A percentile compares a stretch with the other conserved stretches of the same genome.
Evolutionary conservation across 495 filamentous ascomycete species (phyloP).

Genomic region (Aspergillus asperescens): DNA sequence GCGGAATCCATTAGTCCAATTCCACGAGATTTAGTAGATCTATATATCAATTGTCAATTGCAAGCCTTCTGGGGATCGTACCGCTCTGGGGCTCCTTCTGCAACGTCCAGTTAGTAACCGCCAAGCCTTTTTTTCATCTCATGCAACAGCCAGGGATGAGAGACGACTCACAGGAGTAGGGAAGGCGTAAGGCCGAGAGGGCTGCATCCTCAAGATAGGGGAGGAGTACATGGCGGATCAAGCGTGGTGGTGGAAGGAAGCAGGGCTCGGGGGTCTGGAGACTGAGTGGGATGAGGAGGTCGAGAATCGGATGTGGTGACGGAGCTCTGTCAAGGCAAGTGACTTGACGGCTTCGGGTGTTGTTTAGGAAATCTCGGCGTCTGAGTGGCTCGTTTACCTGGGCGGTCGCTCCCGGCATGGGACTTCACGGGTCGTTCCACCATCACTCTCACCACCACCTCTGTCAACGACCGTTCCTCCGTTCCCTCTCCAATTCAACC

Average conservation of each 20-base stretch:
- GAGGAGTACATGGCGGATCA: conserved; percentile 61
- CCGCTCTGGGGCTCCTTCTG: conserved; percentile 81
- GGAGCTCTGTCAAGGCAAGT: conserved; percentile 19
- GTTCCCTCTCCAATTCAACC: conserved; percentile 18
- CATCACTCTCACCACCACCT: conserved; percentile 17
- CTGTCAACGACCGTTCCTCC: conserved; percentile 27
- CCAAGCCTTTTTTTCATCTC: conserved; percentile 16
- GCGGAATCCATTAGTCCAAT: conserved; percentile 29
- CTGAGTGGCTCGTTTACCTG: conserved; percentile 42
- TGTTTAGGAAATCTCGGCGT: conserved; percentile 36
- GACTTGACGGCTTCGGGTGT: conserved; percentile 22
- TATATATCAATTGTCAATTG: conserved; percentile 13
- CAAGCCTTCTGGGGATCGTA: conserved; percentile 42
- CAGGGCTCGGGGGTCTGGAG: not conserved
- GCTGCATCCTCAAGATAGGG: conserved; percentile 51
- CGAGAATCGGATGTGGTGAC: conserved; percentile 20
- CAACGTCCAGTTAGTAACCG: conserved; percentile 33
- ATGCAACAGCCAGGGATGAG: conserved; percentile 1
- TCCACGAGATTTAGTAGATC: not conserved
- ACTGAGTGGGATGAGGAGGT: conserved; percentile 15
- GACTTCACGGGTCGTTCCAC: conserved; percentile 33
- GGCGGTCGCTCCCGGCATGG: conserved; percentile 37
- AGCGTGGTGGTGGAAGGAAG: conserved; percentile 4
- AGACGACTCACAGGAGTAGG: conserved; percentile 69
- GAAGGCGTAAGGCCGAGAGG: conserved; percentile 59